Evolutionary conservation across 2,329 filamentous ascomycete species (phyloP).

Genomic region (Monilinia aucupariae): DNA sequence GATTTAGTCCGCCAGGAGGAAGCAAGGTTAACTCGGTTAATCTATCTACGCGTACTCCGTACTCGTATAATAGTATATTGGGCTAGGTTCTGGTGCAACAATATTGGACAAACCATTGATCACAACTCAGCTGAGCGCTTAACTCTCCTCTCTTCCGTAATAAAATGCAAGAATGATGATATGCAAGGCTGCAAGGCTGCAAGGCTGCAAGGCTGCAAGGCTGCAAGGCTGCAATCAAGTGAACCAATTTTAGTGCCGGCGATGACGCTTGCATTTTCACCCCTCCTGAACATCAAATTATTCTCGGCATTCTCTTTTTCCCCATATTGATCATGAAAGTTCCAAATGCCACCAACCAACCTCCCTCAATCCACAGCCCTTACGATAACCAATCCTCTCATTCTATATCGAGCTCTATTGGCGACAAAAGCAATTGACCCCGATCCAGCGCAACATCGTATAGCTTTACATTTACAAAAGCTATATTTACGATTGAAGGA

Average conservation of each 20-base stretch:
- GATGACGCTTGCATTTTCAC: slow-evolving; percentile 12
- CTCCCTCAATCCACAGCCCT: slow-evolving; percentile 41
- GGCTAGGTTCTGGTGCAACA: no score
- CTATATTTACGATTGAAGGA: slow-evolving; percentile 71
- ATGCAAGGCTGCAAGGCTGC: no score
- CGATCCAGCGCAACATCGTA: slow-evolving; percentile 65
- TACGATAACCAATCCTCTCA: slow-evolving; percentile 64
- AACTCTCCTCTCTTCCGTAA: no score
- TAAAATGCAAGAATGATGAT: not conserved
- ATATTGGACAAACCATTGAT: no score
- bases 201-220: not conserved
- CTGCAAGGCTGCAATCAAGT: not conserved
- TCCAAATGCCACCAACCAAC: slow-evolving; percentile 35
- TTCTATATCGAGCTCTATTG: slow-evolving; percentile 68
- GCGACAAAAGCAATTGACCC: slow-evolving; percentile 57
- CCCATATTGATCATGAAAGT: slow-evolving; percentile 9
- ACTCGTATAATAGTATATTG: no score
- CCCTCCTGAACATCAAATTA: not conserved
- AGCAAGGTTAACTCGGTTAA: no score
- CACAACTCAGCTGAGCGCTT: no score
- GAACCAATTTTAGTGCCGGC: slow-evolving; percentile 4
- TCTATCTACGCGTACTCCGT: no score
- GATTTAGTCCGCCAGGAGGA: no score
- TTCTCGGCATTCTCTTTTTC: not conserved
- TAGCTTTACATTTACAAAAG: slow-evolving; percentile 71